Evolutionary conservation across 495 filamentous ascomycete species (phyloP), one percentile per base, ranked within the genome.

Genomic region (Polyplosphaeria fusca): DNA sequence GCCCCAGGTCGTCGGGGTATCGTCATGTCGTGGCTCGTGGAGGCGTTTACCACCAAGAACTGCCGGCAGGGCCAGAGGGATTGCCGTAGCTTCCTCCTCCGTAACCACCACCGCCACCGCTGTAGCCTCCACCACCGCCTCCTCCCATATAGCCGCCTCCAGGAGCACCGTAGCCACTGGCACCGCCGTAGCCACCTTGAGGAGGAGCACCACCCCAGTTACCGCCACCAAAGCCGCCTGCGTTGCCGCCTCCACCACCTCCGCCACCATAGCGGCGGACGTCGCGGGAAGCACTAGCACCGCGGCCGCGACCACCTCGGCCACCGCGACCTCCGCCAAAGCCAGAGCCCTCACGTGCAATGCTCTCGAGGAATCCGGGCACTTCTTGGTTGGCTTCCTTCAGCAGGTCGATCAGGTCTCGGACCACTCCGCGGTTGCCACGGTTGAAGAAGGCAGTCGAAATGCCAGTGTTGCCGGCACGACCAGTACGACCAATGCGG

Each of bases 401-500:
- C 51, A 98, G 80, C 25, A 98, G 83, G 30, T 98, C 94, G 63
- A 98, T 82, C 47, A 98, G 81, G 69, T 97, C 94, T 46, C 90
- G 86, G 45, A 96, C 93, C 61, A 98, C 88, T 73, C 91, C 93
- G 61, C 93, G 88, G 82, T 98, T 98, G 65, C 91, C 91, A 68
- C 93, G 93, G 83, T 98, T 98, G 84, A 96, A 97, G 82, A 98
- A 98, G 43, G 94, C 92, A 52, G 93, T 98, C 7, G 93, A 88
- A 55, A 96, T 88, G 85, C 93, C 93, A 60, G 92, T 96, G 78
- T 98, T 98, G 70, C 93, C 93, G 55, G 94, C 94, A 87, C 93
- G 93, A 67, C 94, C 93, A 55, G 93, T 98, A 91, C 93, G 94
- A 84, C 93, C 93, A 70, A 97, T 98, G 72, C 93, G 89, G 76